Conservation (phyloP, 1,139 yeast genomes). For the Magnusiomyces magnusii region DNA sequence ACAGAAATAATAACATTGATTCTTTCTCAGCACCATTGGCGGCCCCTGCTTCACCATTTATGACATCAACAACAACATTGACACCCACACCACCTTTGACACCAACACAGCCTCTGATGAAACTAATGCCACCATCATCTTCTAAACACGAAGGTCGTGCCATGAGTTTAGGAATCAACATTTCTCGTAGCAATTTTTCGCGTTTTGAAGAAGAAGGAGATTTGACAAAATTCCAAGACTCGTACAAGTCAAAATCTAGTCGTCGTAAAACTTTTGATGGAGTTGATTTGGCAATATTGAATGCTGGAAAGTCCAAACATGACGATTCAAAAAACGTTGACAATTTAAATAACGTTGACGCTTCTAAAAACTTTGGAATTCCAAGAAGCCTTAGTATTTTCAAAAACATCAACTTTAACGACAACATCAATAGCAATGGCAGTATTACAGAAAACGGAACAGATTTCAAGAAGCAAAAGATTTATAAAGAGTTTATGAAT, state of each 20-base stretch:
- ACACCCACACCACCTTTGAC: background rate
- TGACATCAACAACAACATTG: background rate
- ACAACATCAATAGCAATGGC: background rate
- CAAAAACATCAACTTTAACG: background rate
- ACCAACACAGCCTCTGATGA: background rate
- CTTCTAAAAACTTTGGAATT: too few relatives aligned
- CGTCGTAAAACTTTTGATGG: background rate
- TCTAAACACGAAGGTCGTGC: background rate
- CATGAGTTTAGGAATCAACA: background rate
- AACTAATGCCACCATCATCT: too few relatives aligned
- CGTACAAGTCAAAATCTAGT: background rate
- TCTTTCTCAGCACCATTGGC: too few relatives aligned
- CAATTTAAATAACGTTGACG: too few relatives aligned
- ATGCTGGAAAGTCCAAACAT: too few relatives aligned
- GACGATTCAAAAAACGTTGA: background rate
- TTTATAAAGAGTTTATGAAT: slow-evolving; percentile 9
- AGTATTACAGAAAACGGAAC: background rate
- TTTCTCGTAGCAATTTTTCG: background rate
- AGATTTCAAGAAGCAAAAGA: slow-evolving; percentile 3
- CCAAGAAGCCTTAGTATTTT: background rate
- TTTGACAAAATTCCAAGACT: background rate
- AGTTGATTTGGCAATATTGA: too few relatives aligned
- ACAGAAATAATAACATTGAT: too few relatives aligned
- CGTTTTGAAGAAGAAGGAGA: background rate
- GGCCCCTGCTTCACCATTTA: background rate